Base-by-base conservation (phyloP, 257 asterid species). In the Solanum lignicaule region DNA sequence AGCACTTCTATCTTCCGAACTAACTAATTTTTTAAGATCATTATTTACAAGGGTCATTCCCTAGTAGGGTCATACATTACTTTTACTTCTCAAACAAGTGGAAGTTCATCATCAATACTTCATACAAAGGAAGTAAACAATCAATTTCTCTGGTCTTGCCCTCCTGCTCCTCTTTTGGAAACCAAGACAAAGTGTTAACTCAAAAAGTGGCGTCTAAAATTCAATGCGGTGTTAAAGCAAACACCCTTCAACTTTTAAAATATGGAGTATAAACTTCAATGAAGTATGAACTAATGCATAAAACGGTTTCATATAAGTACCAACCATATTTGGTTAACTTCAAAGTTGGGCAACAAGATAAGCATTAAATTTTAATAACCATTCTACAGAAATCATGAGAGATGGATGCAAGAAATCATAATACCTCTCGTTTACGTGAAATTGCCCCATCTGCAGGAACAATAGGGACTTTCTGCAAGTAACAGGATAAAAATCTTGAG, bases 381-480 rank as follows among this genome's bases (percentile, higher is more conserved):
- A 60, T 76, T 48, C 48, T 32, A 20, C 18, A 27, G n/a, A 35
- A 52, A 52, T 21, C 58, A n/a, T 81, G 38, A 78, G 69, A 55
- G 65, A 88, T 60, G 55, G 86, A 29, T 35, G 66, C 32, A 41
- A 21, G 41, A 76, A 46, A 65, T 48, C 60, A 86, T 68, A 86
- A 31, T 90, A 96, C 99, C 98, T 92, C 92, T 18, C 98, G 94
- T 87, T 83, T 79, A 58, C 85, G 89, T 23, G 91, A 90, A 91
- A 91, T 87, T 35, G 81, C 92, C 86, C 94, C 94, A 90, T 92
- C 94, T 23, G 87, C 93, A 62, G 93, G 93, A 68, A 91, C 83
- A 46, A 92, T 88, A 27, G 94, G 92, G 71, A 92, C 89, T 94
- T 93, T 94, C 99, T 96, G 96, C 90, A 89, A 88, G 87, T 86